phyloP scores from a whole-genome alignment of 306 rosid genomes.

The Lithocarpus polystachyus region DNA sequence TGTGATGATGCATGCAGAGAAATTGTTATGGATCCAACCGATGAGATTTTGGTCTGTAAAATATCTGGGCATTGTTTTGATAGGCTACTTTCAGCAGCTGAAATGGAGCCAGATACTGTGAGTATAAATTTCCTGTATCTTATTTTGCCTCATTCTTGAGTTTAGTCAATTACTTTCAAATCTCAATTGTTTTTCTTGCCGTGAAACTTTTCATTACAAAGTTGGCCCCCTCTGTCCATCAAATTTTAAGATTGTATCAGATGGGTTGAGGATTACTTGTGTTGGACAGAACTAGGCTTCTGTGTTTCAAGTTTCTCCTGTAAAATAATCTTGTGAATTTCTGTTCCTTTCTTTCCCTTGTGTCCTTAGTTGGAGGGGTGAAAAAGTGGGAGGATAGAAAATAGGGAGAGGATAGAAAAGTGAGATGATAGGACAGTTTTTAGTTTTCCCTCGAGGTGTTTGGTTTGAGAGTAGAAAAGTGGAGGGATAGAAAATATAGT shows the following conservation, averaged over 20 bases:
- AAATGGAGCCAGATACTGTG: constrained; percentile 76
- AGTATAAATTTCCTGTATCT: constrained; percentile 31
- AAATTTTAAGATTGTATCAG: background rate
- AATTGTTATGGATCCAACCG: constrained; percentile 68
- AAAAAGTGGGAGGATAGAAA: no score
- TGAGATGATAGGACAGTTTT: no score
- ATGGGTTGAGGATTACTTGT: background rate
- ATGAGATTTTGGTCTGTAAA: constrained; percentile 75
- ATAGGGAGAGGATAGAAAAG: no score
- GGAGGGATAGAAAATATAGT: no score
- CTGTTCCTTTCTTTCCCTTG: no score
- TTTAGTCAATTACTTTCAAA: background rate
- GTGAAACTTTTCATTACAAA: background rate
- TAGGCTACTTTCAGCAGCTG: constrained; percentile 55
- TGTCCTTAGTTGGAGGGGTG: background rate
- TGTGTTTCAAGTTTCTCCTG: background rate
- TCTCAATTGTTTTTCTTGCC: constrained; percentile 3
- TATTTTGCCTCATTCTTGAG: background rate
- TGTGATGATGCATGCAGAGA: constrained; percentile 92
- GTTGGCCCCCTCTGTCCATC: background rate
- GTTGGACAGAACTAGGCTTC: background rate
- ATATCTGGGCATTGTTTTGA: constrained; percentile 96
- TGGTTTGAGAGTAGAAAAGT: no score
- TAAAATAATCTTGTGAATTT: background rate
- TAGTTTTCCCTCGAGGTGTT: no score